Evolutionary conservation across 192 early-diverging fungal species (phyloP).

Genomic region (Dimargaris xerosporica): DNA sequence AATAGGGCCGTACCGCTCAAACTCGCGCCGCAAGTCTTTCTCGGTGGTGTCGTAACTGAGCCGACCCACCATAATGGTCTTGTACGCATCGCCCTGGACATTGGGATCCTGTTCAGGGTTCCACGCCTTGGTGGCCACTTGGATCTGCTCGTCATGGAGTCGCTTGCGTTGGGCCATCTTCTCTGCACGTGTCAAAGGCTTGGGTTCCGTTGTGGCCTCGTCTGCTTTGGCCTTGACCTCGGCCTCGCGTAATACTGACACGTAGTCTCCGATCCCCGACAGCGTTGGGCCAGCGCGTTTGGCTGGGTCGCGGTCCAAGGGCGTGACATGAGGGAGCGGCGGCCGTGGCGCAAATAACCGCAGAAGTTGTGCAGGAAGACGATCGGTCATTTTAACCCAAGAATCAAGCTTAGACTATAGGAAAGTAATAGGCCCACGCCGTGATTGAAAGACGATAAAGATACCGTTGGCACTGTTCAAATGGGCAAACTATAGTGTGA

Average conservation of each 20-base stretch:
- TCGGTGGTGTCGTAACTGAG: slow-evolving; percentile 62
- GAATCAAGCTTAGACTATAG: too few species aligned
- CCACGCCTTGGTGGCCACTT: not conserved
- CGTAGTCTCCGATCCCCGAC: slow-evolving; percentile 40
- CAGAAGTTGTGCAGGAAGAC: slow-evolving; percentile 49
- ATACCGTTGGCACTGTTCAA: too few species aligned
- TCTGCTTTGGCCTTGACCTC: slow-evolving; percentile 60
- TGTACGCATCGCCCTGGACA: slow-evolving; percentile 59
- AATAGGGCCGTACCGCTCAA: slow-evolving; percentile 63
- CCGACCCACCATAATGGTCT: slow-evolving; percentile 65
- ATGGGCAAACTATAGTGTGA: too few species aligned
- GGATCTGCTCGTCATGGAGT: not conserved
- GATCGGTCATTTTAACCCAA: not conserved
- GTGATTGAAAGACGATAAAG: too few species aligned
- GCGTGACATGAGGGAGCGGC: slow-evolving; percentile 42
- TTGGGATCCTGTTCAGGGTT: slow-evolving; percentile 29
- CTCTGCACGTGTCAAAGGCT: slow-evolving; percentile 15
- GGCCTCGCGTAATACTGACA: slow-evolving; percentile 32
- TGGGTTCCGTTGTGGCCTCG: slow-evolving; percentile 47
- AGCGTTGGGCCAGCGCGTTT: slow-evolving; percentile 34
- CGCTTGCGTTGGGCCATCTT: not conserved
- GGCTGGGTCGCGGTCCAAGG: slow-evolving; percentile 49
- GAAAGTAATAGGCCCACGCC: too few species aligned
- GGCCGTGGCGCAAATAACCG: slow-evolving; percentile 72
- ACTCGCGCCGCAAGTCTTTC: slow-evolving; percentile 48